Conservation (phyloP, 352 stramenopile genomes). For the Globisporangium okanoganense region DNA sequence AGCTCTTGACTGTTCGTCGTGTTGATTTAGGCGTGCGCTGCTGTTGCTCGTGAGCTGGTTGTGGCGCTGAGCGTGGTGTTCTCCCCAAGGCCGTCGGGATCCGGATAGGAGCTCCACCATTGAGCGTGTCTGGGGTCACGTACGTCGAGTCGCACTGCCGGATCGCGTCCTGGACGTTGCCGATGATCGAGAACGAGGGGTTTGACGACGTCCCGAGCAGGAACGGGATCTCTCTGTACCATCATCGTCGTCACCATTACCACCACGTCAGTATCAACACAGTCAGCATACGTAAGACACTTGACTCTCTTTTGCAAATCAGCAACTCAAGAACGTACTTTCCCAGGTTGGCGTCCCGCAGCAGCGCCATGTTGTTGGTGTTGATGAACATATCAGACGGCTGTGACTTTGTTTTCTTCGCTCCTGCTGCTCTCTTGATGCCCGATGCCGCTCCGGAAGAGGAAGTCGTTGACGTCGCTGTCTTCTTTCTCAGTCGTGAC, state of each 20-base stretch:
- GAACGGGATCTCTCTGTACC: conserved; percentile 57
- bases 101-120: neutral
- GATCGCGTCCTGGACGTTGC: conserved; percentile 68
- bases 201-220: conserved; percentile 51
- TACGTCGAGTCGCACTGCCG: conserved; percentile 63
- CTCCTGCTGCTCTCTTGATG: conserved; percentile 6
- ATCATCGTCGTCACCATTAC: neutral
- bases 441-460: neutral
- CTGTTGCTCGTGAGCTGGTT: neutral
- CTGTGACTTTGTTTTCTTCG: conserved; percentile 4
- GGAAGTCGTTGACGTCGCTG: neutral
- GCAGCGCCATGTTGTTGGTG: conserved; percentile 53
- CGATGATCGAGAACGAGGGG: conserved; percentile 68
- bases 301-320: neutral
- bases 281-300: neutral
- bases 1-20: neutral
- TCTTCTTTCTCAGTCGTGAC: conserved; percentile 8
- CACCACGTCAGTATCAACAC: neutral
- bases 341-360: conserved; percentile 63
- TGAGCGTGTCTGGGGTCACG: conserved; percentile 25
- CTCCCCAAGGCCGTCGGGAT: conserved; percentile 1
- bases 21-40: neutral
- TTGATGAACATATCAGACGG: neutral
- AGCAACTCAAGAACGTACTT: conserved; percentile 33
- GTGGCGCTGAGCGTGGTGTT: neutral